Conservation (phyloP, 768 basidiomycete species). For the Lyophyllum semitale region DNA sequence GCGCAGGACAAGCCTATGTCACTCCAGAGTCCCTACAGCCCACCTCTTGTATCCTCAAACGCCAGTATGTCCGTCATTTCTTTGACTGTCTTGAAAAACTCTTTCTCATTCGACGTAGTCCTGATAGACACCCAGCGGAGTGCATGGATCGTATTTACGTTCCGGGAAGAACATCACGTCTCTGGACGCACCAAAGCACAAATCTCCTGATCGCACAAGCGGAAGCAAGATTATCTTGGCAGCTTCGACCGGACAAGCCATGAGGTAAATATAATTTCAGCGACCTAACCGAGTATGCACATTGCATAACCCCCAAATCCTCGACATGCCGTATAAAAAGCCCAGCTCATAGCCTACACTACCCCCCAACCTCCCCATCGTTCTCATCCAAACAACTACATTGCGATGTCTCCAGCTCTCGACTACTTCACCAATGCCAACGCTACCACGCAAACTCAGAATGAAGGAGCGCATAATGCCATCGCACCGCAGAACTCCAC, state of each 20-base stretch:
- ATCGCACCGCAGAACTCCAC: background rate
- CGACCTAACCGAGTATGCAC: background rate
- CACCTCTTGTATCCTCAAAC: too few relatives aligned
- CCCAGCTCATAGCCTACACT: background rate
- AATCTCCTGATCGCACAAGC: slow-evolving; percentile 1
- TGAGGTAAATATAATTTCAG: background rate
- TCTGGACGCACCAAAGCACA: background rate
- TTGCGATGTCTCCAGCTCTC: slow-evolving; percentile 20
- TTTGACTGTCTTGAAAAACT: background rate
- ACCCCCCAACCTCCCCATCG: background rate
- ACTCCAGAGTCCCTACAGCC: too few relatives aligned
- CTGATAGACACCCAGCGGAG: background rate
- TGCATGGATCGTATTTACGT: slow-evolving; percentile 1
- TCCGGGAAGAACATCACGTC: background rate
- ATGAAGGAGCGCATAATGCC: background rate
- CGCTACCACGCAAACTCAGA: slow-evolving; percentile 2
- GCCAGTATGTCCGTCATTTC: background rate
- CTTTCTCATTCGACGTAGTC: background rate
- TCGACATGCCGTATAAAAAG: slow-evolving; percentile 4
- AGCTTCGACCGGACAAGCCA: slow-evolving; percentile 12
- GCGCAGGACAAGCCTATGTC: too few relatives aligned
- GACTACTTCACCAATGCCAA: slow-evolving; percentile 19
- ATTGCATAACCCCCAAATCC: background rate
- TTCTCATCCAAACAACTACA: background rate
- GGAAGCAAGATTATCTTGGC: slow-evolving; percentile 10